Conservation (phyloP, 257 asterid species). For the Solanum virginianum region DNA sequence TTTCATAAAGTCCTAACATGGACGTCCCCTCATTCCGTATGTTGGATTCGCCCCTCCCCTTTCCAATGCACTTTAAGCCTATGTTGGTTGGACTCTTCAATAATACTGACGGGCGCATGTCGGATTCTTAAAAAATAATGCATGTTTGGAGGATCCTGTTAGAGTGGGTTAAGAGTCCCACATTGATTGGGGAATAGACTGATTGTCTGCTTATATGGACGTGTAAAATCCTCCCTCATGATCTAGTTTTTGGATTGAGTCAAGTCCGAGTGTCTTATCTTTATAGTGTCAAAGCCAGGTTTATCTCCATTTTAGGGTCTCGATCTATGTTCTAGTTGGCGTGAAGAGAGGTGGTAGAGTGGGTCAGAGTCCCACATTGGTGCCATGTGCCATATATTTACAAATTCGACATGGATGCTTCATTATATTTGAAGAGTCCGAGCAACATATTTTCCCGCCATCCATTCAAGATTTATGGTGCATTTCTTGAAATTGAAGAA, state of each 20-base stretch:
- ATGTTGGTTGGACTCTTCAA: not conserved
- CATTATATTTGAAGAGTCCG: not conserved
- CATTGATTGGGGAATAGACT: not conserved
- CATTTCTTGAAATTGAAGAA: not conserved
- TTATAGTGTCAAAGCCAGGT: not conserved
- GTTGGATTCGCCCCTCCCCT: not conserved
- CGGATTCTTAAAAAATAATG: not conserved
- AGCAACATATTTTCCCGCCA: not conserved
- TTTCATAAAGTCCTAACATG: not conserved
- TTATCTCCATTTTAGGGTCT: not conserved
- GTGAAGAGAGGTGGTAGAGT: not conserved
- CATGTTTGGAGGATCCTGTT: not conserved
- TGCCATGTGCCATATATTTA: not conserved
- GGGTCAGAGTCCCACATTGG: not conserved
- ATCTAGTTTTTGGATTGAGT: not conserved
- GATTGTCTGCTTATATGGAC: too few species aligned
- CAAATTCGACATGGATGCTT: not conserved
- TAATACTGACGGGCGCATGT: not conserved
- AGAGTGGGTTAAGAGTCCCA: not conserved
- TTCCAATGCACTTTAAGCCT: not conserved
- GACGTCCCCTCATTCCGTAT: not conserved
- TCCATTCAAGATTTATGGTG: not conserved
- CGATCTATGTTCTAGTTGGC: not conserved
- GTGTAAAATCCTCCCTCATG: not conserved
- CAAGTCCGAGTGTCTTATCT: not conserved